phyloP scores from a whole-genome alignment of 2,329 filamentous ascomycete genomes.

The Macrophomina phaseolina region DNA sequence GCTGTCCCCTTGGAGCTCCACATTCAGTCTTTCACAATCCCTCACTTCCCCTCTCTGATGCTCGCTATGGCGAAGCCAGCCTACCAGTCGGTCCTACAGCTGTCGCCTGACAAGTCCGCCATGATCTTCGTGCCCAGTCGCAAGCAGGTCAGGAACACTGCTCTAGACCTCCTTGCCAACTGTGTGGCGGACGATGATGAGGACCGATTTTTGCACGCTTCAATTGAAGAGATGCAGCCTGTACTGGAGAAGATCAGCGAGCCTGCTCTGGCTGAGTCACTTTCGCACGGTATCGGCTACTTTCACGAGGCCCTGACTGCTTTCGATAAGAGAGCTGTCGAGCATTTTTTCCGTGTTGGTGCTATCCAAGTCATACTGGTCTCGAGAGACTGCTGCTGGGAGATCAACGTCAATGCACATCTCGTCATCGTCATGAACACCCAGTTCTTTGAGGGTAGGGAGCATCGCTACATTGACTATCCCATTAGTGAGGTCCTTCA shows the following conservation, averaged over 20 bases:
- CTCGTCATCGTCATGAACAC: conserved; percentile 97
- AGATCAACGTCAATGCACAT: conserved; percentile 85
- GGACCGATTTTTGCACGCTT: conserved; percentile 88
- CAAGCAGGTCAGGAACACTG: conserved; percentile 89
- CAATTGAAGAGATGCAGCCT: conserved; percentile 79
- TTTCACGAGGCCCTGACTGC: conserved; percentile 91
- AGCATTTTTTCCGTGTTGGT: conserved; percentile 86
- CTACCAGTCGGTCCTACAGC: conserved; percentile 84
- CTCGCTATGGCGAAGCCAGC: conserved; percentile 96
- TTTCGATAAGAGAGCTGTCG: conserved; percentile 91
- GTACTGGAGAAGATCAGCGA: conserved; percentile 85
- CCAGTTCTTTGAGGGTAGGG: conserved; percentile 94
- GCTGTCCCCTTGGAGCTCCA: conserved; percentile 90
- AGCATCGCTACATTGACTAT: conserved; percentile 97
- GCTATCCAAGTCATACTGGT: conserved; percentile 86
- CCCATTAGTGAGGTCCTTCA: conserved; percentile 91
- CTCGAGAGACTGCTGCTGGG: conserved; percentile 93
- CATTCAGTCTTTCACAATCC: conserved; percentile 92
- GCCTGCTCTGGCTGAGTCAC: conserved; percentile 81
- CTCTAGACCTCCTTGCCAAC: conserved; percentile 84
- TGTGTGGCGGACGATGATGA: conserved; percentile 90
- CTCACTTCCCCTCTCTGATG: conserved; percentile 98
- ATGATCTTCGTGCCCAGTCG: conserved; percentile 91
- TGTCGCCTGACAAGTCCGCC: conserved; percentile 86
- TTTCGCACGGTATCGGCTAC: conserved; percentile 94